Conservation (phyloP, 164 flowering plant species). For the Aristolochia fimbriata region DNA sequence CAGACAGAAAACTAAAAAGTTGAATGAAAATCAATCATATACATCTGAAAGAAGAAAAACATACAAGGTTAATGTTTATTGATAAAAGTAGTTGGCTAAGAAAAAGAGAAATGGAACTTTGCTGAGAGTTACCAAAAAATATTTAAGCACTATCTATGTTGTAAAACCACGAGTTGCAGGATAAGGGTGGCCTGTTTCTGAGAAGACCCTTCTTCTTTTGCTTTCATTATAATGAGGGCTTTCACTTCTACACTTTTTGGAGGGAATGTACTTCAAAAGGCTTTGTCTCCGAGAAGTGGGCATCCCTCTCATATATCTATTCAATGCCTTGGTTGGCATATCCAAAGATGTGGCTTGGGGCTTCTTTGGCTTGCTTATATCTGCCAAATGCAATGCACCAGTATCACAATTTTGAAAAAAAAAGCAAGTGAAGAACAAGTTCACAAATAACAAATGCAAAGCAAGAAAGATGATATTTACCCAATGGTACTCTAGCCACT, state of each 20-base stretch:
- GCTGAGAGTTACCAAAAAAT: no score
- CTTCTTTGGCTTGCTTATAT: conserved; percentile 12
- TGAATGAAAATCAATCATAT: no score
- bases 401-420: background rate
- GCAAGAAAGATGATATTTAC: conserved; percentile 21
- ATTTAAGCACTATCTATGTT: no score
- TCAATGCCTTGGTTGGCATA: conserved; percentile 22
- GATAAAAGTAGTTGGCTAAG: no score
- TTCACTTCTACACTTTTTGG: conserved; percentile 19
- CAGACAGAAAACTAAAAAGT: no score
- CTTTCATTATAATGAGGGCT: conserved; percentile 9
- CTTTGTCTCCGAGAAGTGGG: conserved; percentile 25
- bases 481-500: conserved; percentile 23
- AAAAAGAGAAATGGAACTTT: no score
- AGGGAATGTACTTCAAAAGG: conserved; percentile 22
- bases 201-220: conserved; percentile 14
- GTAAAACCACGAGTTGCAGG: no score
- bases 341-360: conserved; percentile 16
- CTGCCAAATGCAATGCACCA: conserved; percentile 14
- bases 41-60: no score
- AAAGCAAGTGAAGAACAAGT: background rate
- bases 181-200: no score
- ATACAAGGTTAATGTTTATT: no score
- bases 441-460: background rate
- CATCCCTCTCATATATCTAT: conserved; percentile 13